Conservation (phyloP, 257 asterid genomes). For the Ocimum tenuiflorum region DNA sequence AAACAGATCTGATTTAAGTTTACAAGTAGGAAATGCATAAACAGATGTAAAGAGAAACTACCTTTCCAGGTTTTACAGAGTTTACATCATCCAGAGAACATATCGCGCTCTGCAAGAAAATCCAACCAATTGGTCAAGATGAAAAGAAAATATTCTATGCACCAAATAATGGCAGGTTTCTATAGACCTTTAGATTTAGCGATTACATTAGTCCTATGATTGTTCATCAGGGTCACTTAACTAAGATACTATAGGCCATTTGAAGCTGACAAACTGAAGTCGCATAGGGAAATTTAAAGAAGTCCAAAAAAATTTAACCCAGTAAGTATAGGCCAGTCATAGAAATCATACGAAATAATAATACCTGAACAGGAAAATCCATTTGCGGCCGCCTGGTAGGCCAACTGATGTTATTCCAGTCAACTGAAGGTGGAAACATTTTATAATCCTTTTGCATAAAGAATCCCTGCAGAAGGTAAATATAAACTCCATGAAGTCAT, state of each 20-base stretch:
- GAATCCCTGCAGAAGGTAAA: constrained; percentile 62
- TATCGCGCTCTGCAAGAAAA: constrained; percentile 72
- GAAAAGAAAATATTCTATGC: not conserved
- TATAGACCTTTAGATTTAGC: not conserved
- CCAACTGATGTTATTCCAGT: constrained; percentile 96
- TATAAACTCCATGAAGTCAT: constrained; percentile 14
- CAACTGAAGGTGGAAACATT: constrained; percentile 95
- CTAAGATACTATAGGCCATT: not conserved
- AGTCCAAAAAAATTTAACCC: not conserved
- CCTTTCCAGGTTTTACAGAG: constrained; percentile 72
- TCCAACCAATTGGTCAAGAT: not conserved
- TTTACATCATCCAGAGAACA: constrained; percentile 75
- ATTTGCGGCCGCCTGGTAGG: constrained; percentile 81
- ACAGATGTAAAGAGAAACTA: constrained; percentile 18
- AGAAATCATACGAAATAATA: constrained; percentile 16
- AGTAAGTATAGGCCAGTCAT: not conserved
- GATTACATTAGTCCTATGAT: not conserved
- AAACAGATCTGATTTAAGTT: not conserved
- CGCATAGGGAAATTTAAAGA: not conserved
- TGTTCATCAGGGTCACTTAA: not conserved
- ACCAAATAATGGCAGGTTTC: constrained; percentile 3
- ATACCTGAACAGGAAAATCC: constrained; percentile 96
- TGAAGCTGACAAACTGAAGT: constrained; percentile 7
- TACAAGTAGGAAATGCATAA: constrained; percentile 10
- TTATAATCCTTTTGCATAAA: constrained; percentile 95